These are phyloP conservation scores for Iodosphaeria phyllophila DNA, from an alignment of 2,329 filamentous ascomycete genomes.

Conservation along the genomic window DNA sequence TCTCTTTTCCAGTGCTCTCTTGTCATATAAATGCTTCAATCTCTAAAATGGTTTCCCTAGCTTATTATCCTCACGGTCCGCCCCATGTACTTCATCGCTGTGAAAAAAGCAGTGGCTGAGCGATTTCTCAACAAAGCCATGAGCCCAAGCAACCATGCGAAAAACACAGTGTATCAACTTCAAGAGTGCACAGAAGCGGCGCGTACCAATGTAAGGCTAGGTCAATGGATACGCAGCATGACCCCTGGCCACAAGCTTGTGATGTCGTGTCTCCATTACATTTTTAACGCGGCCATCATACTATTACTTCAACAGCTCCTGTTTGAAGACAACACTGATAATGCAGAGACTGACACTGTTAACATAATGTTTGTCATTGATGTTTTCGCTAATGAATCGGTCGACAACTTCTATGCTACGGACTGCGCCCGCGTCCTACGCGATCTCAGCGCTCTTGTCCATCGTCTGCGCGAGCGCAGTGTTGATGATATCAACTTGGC, in stretches of 20 bases:
- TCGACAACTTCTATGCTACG: slow-evolving; percentile 18
- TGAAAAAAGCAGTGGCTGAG: slow-evolving; percentile 26
- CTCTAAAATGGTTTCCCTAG: slow-evolving; percentile 10
- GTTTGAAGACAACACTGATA: slow-evolving; percentile 12
- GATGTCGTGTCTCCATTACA: slow-evolving; percentile 25
- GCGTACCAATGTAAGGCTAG: slow-evolving; percentile 24
- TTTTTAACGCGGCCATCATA: slow-evolving; percentile 30
- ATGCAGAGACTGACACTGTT: slow-evolving; percentile 9
- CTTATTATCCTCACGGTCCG: slow-evolving; percentile 28
- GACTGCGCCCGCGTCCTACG: slow-evolving; percentile 19
- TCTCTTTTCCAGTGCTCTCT: slow-evolving; percentile 1
- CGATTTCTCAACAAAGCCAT: slow-evolving; percentile 12
- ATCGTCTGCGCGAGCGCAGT: slow-evolving; percentile 9
- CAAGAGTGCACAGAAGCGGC: slow-evolving; percentile 23
- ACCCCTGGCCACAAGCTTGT: slow-evolving; percentile 19
- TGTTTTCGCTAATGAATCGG: slow-evolving; percentile 20
- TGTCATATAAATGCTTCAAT: no score
- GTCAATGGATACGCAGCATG: slow-evolving; percentile 18
- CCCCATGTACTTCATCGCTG: slow-evolving; percentile 26
- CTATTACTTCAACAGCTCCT: slow-evolving; percentile 26
- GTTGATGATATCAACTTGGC: not conserved
- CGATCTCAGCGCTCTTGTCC: slow-evolving; percentile 18
- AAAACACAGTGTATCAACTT: slow-evolving; percentile 12
- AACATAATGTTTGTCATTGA: slow-evolving; percentile 22
- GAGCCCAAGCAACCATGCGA: slow-evolving; percentile 11